Evolutionary conservation across 1,284 basidiomycete genomes (phyloP), one percentile per base, ranked within the genome.

Genomic region (Fomitopsis schrenkii): DNA sequence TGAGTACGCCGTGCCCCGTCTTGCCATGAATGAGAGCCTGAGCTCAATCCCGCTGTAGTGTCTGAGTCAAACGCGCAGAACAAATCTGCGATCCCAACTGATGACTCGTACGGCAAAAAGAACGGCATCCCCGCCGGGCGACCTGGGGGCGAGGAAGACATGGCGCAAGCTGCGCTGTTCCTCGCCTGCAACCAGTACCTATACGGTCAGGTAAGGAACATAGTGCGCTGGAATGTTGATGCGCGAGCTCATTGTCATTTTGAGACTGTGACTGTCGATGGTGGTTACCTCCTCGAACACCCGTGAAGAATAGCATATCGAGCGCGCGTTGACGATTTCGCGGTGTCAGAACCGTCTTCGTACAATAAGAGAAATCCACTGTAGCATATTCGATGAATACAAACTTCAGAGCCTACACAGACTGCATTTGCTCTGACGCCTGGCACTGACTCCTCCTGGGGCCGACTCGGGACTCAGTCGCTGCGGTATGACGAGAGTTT

Each of bases 51-150:
- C 30, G 3, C 22, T 4, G 14, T 38, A 72, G 74, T 71, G 26
- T 65, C 68, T 1, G 71, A 64, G 3, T 74, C 73, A 2, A 72
- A 77, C 61, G 73, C 74, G 42, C 62, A 65, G 46, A 76, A 79
- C 68, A 77, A 77, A 67, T 74, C 73, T 2, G 28, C 61, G 5
- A 73, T 77, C 53, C 67, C 68, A 10, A 62, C 66, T 4, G 68
- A 64, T 17, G 65, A 71, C 17, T 69, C 72, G 6, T 74, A 70
- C 26, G 68, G 70, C 28, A 71, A 72, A 61, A 70, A 74, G 68
- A 75, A 76, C 59, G 73, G 72, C 19, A 75, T 76, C 35, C 75
- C 75, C 1, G 75, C 74, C n/a, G 72, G 71, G n/a, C 68, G 75
- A 5, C 72, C 75, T 1, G 76, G 76, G 8, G 60, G 68, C 5